A percentile compares a stretch with the other conserved stretches of the same genome.
phyloP scores from a whole-genome alignment of 495 filamentous ascomycete genomes.

The Aspergillus nanangensis region DNA sequence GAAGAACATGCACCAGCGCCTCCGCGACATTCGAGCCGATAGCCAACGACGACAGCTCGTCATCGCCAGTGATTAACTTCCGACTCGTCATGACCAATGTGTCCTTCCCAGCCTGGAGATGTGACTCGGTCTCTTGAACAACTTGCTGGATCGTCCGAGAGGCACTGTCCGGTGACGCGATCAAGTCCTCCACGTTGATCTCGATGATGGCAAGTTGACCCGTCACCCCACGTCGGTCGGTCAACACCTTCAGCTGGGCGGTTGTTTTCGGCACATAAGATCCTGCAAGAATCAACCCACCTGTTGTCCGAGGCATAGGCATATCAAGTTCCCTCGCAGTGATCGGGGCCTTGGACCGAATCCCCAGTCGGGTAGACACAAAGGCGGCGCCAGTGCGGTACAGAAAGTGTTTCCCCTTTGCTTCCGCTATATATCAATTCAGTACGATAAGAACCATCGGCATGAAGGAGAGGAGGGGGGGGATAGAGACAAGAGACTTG shows the following conservation, averaged over 20 bases:
- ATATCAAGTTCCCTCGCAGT: slow-evolving; percentile 36
- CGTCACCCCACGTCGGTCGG: slow-evolving; percentile 22
- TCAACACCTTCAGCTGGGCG: slow-evolving; percentile 39
- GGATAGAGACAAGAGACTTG: not conserved
- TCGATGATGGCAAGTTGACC: slow-evolving; percentile 40
- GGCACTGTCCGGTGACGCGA: slow-evolving; percentile 24
- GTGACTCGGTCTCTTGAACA: slow-evolving; percentile 21
- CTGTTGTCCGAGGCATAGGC: slow-evolving; percentile 24
- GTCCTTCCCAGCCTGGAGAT: slow-evolving; percentile 31
- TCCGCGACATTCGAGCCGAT: slow-evolving; percentile 43
- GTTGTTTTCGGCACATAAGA: slow-evolving; percentile 55
- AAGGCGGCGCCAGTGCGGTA: slow-evolving; percentile 52
- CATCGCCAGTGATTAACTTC: slow-evolving; percentile 39
- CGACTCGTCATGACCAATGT: slow-evolving; percentile 52
- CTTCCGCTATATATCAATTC: slow-evolving; percentile 25
- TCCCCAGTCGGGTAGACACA: slow-evolving; percentile 50
- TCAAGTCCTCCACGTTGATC: slow-evolving; percentile 41
- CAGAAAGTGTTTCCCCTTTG: slow-evolving; percentile 42
- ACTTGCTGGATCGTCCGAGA: slow-evolving; percentile 18
- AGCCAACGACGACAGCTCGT: slow-evolving; percentile 38
- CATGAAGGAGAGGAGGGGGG: not conserved
- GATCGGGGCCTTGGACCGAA: slow-evolving; percentile 40
- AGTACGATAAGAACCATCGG: not conserved
- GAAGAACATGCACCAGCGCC: slow-evolving; percentile 40
- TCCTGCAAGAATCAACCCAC: slow-evolving; percentile 48